Conservation (phyloP, 495 filamentous ascomycete genomes). For the Geoglossum glabrum region DNA sequence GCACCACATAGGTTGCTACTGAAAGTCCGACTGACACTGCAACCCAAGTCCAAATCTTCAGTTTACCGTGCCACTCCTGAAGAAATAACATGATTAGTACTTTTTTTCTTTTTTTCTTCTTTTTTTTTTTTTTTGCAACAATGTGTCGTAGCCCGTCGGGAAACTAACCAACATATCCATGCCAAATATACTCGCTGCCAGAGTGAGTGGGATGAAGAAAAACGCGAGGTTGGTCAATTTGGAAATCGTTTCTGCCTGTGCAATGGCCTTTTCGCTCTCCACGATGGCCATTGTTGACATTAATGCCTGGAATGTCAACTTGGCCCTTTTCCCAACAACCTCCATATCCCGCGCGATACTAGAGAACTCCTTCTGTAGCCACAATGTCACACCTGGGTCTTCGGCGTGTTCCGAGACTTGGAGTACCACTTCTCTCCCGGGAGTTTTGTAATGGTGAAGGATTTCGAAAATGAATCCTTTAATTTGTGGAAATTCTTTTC, state of each 20-base stretch:
- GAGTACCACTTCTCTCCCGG: not conserved
- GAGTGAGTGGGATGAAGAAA: not conserved
- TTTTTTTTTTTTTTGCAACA: too few species aligned
- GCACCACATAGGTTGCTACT: not conserved
- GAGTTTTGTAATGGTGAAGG: not conserved
- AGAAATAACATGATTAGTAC: not conserved
- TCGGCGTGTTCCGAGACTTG: not conserved
- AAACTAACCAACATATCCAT: not conserved
- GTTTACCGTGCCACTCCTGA: not conserved
- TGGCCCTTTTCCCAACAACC: not conserved
- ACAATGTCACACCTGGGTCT: too few species aligned
- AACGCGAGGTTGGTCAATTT: not conserved
- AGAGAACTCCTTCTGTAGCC: not conserved
- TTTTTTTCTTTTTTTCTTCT: too few species aligned
- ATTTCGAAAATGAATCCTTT: not conserved
- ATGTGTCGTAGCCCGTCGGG: not conserved
- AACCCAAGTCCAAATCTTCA: not conserved
- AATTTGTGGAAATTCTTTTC: not conserved
- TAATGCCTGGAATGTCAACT: not conserved
- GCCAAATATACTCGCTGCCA: not conserved
- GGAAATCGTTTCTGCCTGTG: not conserved
- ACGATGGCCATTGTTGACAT: not conserved
- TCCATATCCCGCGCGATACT: not conserved
- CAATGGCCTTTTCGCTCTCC: not conserved
- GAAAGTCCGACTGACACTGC: not conserved